Evolutionary conservation across 306 rosid genomes (phyloP).

Genomic region (Glycyrrhiza uralensis): DNA sequence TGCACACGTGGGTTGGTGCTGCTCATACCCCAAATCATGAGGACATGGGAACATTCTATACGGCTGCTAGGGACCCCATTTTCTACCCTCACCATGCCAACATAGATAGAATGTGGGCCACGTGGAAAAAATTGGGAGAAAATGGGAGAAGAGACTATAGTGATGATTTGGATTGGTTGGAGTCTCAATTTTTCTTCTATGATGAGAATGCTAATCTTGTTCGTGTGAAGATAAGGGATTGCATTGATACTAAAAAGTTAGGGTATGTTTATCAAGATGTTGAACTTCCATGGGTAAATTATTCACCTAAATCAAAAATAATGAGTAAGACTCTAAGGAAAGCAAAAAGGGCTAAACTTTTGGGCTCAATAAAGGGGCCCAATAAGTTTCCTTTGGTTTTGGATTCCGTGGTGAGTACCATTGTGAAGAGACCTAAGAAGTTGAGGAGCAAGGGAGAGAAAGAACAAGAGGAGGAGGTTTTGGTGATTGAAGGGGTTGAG

Average conservation of each 20-base stretch:
- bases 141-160: conserved; percentile 19
- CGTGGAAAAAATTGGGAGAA: conserved; percentile 64
- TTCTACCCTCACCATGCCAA: conserved; percentile 64
- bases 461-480: conserved; percentile 48
- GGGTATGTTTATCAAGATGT: conserved; percentile 62
- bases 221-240: conserved; percentile 54
- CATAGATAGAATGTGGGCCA: conserved; percentile 58
- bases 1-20: conserved; percentile 57
- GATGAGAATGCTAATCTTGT: conserved; percentile 55
- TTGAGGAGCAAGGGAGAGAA: conserved; percentile 32
- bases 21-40: conserved; percentile 45
- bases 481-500: conserved; percentile 50
- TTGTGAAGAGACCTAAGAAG: conserved; percentile 52
- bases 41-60: conserved; percentile 74
- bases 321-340: background rate
- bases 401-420: conserved; percentile 27
- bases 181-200: conserved; percentile 60
- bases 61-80: conserved; percentile 77
- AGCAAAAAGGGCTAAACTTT: background rate
- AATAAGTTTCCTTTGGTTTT: conserved; percentile 42
- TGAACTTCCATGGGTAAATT: conserved; percentile 23
- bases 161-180: conserved; percentile 60
- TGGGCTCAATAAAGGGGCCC: background rate
- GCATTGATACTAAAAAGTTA: conserved; percentile 43
- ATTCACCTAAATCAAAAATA: background rate